Evolutionary conservation across 1,284 basidiomycete species (phyloP).

Genomic region (Peniophora sp.): DNA sequence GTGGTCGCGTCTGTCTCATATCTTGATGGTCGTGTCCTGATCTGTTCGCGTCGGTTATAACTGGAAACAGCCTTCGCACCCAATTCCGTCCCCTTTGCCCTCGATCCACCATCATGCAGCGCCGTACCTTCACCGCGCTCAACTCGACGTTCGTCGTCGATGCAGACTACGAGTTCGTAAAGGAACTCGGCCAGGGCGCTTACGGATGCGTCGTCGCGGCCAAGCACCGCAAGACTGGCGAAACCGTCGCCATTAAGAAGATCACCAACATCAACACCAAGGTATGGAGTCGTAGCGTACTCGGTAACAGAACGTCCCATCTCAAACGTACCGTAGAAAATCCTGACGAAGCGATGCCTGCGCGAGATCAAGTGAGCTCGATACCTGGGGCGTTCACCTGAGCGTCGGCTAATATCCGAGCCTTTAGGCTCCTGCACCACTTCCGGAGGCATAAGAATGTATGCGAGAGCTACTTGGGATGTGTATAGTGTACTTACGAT

Average conservation of each 20-base stretch:
- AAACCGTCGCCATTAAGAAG: conserved; percentile 94
- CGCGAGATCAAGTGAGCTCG: conserved; percentile 78
- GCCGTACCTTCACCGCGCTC: conserved; percentile 72
- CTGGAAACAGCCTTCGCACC: background rate
- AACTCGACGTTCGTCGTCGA: conserved; percentile 85
- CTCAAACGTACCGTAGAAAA: conserved; percentile 47
- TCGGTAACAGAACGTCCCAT: background rate
- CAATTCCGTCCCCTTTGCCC: background rate
- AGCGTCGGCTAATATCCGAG: conserved; percentile 3
- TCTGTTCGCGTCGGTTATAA: background rate
- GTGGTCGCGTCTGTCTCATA: background rate
- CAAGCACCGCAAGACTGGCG: conserved; percentile 75
- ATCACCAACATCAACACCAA: conserved; percentile 98
- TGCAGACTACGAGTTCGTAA: conserved; percentile 87
- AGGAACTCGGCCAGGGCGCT: conserved; percentile 91
- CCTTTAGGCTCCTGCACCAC: conserved; percentile 76
- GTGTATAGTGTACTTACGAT: background rate
- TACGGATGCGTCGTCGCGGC: conserved; percentile 91
- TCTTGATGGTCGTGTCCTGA: background rate
- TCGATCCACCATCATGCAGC: conserved; percentile 32
- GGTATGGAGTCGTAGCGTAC: conserved; percentile 29
- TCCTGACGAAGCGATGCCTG: conserved; percentile 91
- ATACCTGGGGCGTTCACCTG: background rate
- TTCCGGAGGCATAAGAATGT: conserved; percentile 98
- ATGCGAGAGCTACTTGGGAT: conserved; percentile 1